Conservation (phyloP, 2,329 filamentous ascomycete species). For the Colletotrichum phormii region DNA sequence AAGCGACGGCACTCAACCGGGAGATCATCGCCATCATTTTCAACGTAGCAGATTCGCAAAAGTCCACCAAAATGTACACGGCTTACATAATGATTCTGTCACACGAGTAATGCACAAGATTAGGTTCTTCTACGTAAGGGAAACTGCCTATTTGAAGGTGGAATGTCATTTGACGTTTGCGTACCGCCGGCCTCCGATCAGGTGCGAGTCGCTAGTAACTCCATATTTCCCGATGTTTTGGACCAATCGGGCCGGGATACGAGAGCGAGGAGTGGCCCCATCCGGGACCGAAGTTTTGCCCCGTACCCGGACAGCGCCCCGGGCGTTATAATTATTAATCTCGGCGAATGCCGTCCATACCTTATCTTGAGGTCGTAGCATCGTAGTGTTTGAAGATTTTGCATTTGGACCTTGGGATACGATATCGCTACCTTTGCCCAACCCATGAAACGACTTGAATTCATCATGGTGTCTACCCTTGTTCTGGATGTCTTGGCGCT, state of each 20-base stretch:
- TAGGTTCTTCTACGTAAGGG: neutral
- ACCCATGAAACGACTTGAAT: neutral
- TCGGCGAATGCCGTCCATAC: neutral
- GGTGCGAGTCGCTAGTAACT: neutral
- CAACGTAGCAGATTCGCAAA: too few species aligned
- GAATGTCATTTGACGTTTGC: neutral
- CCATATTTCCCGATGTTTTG: neutral
- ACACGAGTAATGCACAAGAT: neutral
- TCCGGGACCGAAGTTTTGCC: neutral
- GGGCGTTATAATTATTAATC: neutral
- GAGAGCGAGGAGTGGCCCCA: neutral
- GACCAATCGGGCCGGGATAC: neutral
- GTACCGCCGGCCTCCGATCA: conserved; percentile 11
- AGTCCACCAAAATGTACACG: neutral
- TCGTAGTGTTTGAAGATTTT: neutral
- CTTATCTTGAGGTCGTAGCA: neutral
- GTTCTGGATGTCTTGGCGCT: neutral
- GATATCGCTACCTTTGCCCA: too few species aligned
- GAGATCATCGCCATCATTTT: too few species aligned
- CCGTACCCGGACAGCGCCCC: neutral
- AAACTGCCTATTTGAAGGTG: neutral
- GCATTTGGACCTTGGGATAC: neutral
- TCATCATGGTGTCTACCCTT: neutral
- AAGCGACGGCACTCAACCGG: too few species aligned
- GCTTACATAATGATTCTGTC: neutral